phyloP scores from a whole-genome alignment of 2,329 filamentous ascomycete genomes.

The Trichophyton schoenleinii region DNA sequence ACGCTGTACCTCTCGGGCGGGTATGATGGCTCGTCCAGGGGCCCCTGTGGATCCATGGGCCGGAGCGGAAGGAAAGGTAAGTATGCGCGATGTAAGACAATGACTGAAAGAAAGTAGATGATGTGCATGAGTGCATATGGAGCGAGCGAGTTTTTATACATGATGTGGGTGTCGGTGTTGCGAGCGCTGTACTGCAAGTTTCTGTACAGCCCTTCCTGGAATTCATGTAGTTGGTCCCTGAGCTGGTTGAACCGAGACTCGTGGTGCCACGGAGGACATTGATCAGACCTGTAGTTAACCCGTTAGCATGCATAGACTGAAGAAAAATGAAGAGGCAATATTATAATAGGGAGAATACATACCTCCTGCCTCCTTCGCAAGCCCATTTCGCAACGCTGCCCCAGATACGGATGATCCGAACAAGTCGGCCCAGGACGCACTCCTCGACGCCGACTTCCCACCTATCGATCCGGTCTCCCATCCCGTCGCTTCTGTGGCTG shows the following conservation, averaged over 20 bases:
- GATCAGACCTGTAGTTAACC: conserved; percentile 29
- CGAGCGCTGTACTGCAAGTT: conserved; percentile 39
- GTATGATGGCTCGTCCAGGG: conserved; percentile 40
- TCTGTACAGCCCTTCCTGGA: conserved; percentile 40
- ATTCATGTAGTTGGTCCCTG: conserved; percentile 34
- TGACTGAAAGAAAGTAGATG: conserved; percentile 41
- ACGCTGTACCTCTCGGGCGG: conserved; percentile 31
- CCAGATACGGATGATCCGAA: conserved; percentile 44
- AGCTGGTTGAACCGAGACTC: conserved; percentile 39
- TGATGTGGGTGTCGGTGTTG: conserved; percentile 44
- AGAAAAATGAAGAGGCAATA: background rate
- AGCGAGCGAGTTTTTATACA: conserved; percentile 38
- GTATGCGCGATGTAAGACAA: conserved; percentile 45
- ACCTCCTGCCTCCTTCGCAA: conserved; percentile 43
- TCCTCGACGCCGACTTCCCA: conserved; percentile 44
- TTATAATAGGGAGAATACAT: conserved; percentile 2
- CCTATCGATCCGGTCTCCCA: conserved; percentile 34
- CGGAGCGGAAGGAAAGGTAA: conserved; percentile 43
- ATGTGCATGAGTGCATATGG: conserved; percentile 45
- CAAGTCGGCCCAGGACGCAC: conserved; percentile 42
- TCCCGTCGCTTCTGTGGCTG: conserved; percentile 27
- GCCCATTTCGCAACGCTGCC: conserved; percentile 46
- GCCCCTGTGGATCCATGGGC: conserved; percentile 39
- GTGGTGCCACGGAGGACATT: conserved; percentile 42
- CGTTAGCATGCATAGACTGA: conserved; percentile 2